Percentiles rank a stretch among this genome's conserved stretches.
Conservation (phyloP, 345 rosid genomes). For the Kernera saxatilis region DNA sequence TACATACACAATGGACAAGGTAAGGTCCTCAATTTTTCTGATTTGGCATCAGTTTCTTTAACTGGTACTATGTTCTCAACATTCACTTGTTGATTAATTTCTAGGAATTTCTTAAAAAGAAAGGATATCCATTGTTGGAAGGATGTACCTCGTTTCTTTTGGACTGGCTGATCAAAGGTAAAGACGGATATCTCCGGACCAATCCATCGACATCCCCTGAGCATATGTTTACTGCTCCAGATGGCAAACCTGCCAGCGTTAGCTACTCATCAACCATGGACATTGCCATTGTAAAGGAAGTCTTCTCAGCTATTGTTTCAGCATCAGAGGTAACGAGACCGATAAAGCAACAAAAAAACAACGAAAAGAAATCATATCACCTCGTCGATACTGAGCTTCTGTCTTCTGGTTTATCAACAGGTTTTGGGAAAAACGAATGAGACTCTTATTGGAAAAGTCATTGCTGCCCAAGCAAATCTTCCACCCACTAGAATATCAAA, state of each 20-base stretch:
- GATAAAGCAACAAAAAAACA: neutral
- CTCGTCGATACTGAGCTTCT: constrained; percentile 3
- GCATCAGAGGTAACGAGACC: constrained; percentile 70
- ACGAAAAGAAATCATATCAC: neutral
- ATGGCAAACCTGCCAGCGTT: constrained; percentile 74
- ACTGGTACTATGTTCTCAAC: neutral
- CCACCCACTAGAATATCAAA: constrained; percentile 56
- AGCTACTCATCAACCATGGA: constrained; percentile 99
- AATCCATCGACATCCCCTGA: constrained; percentile 99
- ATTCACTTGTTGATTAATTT: constrained; percentile 7
- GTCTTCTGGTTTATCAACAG: constrained; percentile 36
- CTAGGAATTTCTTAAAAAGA: constrained; percentile 71
- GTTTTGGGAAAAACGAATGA: constrained; percentile 51
- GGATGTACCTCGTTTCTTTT: constrained; percentile 72
- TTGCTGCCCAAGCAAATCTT: constrained; percentile 57
- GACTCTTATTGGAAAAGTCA: constrained; percentile 51
- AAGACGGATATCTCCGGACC: constrained; percentile 67
- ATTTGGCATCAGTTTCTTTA: neutral
- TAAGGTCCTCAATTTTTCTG: constrained; percentile 29
- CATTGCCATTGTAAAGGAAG: constrained; percentile 71
- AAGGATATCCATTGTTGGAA: constrained; percentile 81
- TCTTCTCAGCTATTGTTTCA: constrained; percentile 60
- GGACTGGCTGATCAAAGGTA: constrained; percentile 90
- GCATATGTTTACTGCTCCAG: constrained; percentile 71
- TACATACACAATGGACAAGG: constrained; percentile 71